Base-by-base conservation (phyloP, 2,329 filamentous ascomycete species). In the Leptosphaerulina australis region DNA sequence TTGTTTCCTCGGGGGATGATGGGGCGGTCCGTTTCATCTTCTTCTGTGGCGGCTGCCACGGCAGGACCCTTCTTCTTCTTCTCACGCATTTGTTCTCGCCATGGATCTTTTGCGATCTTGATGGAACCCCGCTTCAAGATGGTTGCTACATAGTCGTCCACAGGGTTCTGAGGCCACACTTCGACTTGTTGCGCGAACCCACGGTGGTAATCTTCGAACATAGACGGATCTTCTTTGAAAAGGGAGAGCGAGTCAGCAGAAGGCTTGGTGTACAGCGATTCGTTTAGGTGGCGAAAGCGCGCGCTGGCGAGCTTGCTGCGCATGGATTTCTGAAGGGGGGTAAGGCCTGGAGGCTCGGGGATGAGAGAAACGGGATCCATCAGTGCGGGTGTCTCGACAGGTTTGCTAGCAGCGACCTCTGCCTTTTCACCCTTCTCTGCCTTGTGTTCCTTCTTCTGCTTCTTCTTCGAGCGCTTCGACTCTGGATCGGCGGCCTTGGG, bases 161-260 rank as follows among this genome's bases (percentile, higher is more conserved):
- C 91, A 0, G 94, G 94, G 74, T 99, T 99, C 68, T 93, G 90
- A 6, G 94, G 94, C 94, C 94, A 99, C 2, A 92, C 88, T 67
- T 90, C 87, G 51, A 97, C 94, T 76, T 99, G 94, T 44, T 92
- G 89, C 1, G 92, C 88, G 81, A 99, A 99, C 25, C 94, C 94
- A 54, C 91, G 88, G 76, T 99, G 94, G 75, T 99, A 99, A 75
- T 97, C 92, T 61, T 85, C 82, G 76, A 97, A 99, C 82, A 97
- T 92, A 69, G 96, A 90, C 0, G 94, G 94, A 39, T 90, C 90
- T 25, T 88, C 80, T 41, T 84, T 79, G 78, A 99, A 97, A 18
- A 97, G 84, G 40, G 82, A 77, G 62, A 94, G 85, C n/a, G 94
- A 89, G 59, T 94, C 86, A 26, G 80, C 79, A 0, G 94, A 99